A percentile compares a stretch with the other conserved stretches of the same genome.
phyloP scores from a whole-genome alignment of 306 rosid species.

The Malus asiatica region DNA sequence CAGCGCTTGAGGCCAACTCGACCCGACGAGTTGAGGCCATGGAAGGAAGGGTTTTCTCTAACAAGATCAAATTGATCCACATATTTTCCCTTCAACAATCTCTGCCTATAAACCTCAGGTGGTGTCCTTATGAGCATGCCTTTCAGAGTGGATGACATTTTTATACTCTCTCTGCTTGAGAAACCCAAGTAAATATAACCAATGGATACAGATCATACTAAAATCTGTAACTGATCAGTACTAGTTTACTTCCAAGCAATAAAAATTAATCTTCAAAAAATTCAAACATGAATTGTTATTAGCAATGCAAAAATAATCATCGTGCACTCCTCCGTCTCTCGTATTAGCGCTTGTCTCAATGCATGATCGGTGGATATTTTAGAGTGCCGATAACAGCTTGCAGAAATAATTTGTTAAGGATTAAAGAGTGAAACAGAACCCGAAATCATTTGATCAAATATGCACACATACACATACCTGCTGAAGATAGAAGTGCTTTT shows the following conservation, averaged over 20 bases:
- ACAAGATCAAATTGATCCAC: conserved; percentile 15
- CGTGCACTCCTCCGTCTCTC: neutral
- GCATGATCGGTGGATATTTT: neutral
- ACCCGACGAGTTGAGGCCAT: neutral
- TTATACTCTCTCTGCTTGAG: neutral
- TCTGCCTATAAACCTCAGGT: conserved; percentile 30
- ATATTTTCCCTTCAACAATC: conserved; percentile 24
- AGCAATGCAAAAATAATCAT: neutral
- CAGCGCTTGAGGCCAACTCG: conserved; percentile 14
- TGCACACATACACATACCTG: neutral
- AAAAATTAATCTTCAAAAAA: neutral
- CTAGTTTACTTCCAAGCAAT: neutral
- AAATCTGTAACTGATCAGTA: neutral
- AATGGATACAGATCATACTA: neutral
- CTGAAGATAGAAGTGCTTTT: neutral
- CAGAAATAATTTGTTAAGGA: neutral
- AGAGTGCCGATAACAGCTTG: neutral
- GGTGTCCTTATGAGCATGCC: conserved; percentile 45
- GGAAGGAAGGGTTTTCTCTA: conserved; percentile 5
- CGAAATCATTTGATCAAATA: neutral
- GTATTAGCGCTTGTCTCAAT: neutral
- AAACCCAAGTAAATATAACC: neutral
- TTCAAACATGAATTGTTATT: too few species aligned
- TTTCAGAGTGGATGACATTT: conserved; percentile 53
- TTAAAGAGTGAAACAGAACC: neutral